Base-by-base conservation (phyloP, 75 land plant genomes). In the Pinus taeda region DNA sequence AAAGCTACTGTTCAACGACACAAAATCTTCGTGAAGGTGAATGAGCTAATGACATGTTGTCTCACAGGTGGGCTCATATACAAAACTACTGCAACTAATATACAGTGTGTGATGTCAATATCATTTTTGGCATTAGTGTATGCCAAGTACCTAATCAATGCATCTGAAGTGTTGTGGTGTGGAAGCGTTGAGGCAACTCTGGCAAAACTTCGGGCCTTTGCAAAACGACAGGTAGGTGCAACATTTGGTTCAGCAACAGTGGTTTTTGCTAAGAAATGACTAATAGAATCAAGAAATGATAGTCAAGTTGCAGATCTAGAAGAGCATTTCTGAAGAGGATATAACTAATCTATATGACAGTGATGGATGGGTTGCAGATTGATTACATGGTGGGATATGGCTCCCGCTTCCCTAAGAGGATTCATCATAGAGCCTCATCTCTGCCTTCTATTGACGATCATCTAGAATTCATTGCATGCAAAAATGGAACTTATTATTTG, bases 351-450 rank as follows among this genome's bases (percentile, higher is more conserved):
- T 39, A 77, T 36, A 45, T 29, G 49, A 29, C 29, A 26, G 26
- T 26, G 26, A 26, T 26, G 26, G 26, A 53, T 49, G 49, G 0
- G 7, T 3, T 14, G 17, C 84, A 89, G 91, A 92, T 95, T 29
- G 97, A 96, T 29, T 96, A 96, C 83, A 93, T 96, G 98, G 97
- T 96, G 8, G 98, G 98, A 1, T 96, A 85, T 79, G 93, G 98
- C 0, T 66, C 71, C 0, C 83, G 55, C 17, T 96, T 78, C 53
- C 98, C 98, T 15, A 87, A 78, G 42, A 85, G 81, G n/a, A 73
- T 92, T 24, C 98, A 96, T 75, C 98, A 96, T 85, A 75, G 98
- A 33, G 94, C 89, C 17, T 90, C 98, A 11, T 96, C 98, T 0
- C 18, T 96, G 1, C 94, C 97, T 4, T 90, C 90, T 4, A 36